Conservation (phyloP, 306 rosid genomes). For the Dalbergia cochinchinensis region DNA sequence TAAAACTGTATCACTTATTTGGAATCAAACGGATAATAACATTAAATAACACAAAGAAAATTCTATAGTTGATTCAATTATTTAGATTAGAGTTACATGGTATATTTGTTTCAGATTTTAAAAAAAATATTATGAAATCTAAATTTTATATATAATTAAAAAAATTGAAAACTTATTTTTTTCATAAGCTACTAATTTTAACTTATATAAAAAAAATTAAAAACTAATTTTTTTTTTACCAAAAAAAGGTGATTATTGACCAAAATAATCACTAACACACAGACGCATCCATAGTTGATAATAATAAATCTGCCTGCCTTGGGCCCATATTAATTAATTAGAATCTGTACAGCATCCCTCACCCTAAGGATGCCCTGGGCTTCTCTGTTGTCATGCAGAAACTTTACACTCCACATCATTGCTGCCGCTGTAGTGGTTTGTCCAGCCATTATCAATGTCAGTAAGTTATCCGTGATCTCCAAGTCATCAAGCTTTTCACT, state of each 20-base stretch:
- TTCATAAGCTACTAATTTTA: too few species aligned
- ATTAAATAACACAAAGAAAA: constrained; percentile 4
- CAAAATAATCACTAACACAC: too few species aligned
- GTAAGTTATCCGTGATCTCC: constrained; percentile 71
- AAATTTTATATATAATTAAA: too few species aligned
- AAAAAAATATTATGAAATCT: too few species aligned
- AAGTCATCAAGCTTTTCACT: constrained; percentile 71
- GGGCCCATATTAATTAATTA: neutral
- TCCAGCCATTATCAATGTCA: constrained; percentile 75
- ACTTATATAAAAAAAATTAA: too few species aligned
- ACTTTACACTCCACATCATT: constrained; percentile 85
- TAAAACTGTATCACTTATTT: too few species aligned
- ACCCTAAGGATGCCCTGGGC: constrained; percentile 69
- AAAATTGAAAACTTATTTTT: too few species aligned
- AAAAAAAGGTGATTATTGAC: too few species aligned
- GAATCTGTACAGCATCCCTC: constrained; percentile 33
- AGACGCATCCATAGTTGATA: too few species aligned
- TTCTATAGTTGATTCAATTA: neutral
- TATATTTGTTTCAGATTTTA: too few species aligned
- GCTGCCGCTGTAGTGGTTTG: constrained; percentile 82
- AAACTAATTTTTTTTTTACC: too few species aligned
- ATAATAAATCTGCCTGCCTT: constrained; percentile 13
- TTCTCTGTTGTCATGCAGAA: constrained; percentile 69
- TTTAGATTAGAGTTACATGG: neutral
- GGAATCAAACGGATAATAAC: neutral